Evolutionary conservation across 2,329 filamentous ascomycete species (phyloP).

Genomic region (Colletotrichum tabaci): DNA sequence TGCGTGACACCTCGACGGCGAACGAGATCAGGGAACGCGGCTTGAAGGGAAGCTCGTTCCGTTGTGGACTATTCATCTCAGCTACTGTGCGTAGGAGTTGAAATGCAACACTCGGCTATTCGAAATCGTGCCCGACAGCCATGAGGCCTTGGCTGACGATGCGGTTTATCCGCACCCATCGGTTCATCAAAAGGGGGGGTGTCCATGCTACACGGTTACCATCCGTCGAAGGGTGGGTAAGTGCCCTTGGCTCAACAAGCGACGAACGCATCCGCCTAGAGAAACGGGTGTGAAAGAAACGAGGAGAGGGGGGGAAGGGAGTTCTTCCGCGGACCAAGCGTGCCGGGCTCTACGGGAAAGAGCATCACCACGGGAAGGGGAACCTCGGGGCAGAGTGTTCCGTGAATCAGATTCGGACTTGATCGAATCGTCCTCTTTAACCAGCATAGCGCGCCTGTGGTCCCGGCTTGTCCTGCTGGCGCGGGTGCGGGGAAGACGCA

Average conservation of each 20-base stretch:
- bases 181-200: not conserved
- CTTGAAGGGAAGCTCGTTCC: not conserved
- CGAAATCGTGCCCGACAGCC: not conserved
- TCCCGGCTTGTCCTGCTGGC: not conserved
- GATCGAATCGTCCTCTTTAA: not conserved
- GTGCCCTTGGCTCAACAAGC: not conserved
- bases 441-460: not conserved
- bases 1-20: not conserved
- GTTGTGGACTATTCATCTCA: not conserved
- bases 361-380: not conserved
- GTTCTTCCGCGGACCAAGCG: not conserved
- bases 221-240: not conserved
- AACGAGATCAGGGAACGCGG: not conserved
- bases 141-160: constrained; percentile 7
- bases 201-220: not conserved
- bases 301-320: not conserved
- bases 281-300: not conserved
- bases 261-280: not conserved
- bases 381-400: constrained; percentile 6
- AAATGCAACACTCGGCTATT: not conserved
- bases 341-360: constrained; percentile 9
- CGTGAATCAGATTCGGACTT: constrained; percentile 10
- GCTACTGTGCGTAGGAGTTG: not conserved
- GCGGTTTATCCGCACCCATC: not conserved
- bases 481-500: constrained; percentile 11